Conservation (phyloP, 192 early-diverging fungal genomes). For the Backusella morwellensis region DNA sequence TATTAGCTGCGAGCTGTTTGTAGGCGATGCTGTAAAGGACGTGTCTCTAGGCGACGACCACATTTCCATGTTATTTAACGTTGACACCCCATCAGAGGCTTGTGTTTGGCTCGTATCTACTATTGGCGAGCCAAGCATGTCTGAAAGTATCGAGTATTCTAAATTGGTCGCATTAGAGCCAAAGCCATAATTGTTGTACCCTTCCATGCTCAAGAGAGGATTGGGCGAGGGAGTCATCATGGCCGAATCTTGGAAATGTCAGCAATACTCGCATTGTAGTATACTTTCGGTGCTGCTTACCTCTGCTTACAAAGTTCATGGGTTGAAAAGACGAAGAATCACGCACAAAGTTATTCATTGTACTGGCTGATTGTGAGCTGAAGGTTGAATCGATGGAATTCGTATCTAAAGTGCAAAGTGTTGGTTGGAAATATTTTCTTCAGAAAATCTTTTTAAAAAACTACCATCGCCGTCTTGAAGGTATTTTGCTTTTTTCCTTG, state of each 20-base stretch:
- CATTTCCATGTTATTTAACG: neutral
- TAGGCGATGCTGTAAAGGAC: neutral
- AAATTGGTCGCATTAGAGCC: conserved; percentile 85
- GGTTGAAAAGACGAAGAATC: neutral
- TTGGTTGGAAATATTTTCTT: neutral
- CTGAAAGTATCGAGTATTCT: conserved; percentile 86
- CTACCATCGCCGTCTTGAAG: conserved; percentile 66
- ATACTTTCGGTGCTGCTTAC: neutral
- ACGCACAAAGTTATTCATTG: neutral
- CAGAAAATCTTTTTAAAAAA: neutral
- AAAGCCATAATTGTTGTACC: conserved; percentile 58
- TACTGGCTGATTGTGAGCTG: neutral
- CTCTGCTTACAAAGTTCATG: neutral
- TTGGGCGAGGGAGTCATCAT: neutral
- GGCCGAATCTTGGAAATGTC: neutral
- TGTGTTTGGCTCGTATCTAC: neutral
- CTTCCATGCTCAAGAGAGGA: neutral
- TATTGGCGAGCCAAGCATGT: conserved; percentile 75
- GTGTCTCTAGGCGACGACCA: neutral
- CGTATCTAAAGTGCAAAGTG: neutral
- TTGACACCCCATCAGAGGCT: neutral
- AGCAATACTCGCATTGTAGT: neutral
- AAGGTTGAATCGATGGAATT: neutral
- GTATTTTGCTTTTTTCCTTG: conserved; percentile 92
- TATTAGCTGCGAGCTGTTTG: neutral